Percentiles rank a stretch among this genome's conserved stretches.
These are phyloP conservation scores for Chrysanthemum lavandulifolium DNA, from an alignment of 129 eudicot species.

Conservation along the genomic window DNA sequence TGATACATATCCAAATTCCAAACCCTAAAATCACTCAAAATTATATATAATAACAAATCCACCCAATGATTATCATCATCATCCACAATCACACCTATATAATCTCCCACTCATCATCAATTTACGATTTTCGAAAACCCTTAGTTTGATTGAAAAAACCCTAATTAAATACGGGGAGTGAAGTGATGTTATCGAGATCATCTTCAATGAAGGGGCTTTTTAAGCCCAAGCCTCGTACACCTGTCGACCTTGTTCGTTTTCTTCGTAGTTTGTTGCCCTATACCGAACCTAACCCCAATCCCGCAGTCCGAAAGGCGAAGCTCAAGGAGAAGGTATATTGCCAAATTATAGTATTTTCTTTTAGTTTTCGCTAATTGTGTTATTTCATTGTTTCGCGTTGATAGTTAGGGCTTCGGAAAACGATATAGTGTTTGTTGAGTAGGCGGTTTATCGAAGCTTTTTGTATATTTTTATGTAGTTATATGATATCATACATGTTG, in stretches of 20 bases:
- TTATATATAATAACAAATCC: not conserved
- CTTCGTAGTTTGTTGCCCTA: constrained; percentile 37
- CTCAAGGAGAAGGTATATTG: constrained; percentile 36
- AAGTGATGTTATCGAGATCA: constrained; percentile 14
- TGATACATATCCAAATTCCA: constrained; percentile 17
- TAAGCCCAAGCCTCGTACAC: constrained; percentile 50
- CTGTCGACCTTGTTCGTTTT: constrained; percentile 41
- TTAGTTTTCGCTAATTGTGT: no score
- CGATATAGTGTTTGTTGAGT: no score
- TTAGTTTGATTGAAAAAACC: no score
- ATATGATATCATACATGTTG: no score
- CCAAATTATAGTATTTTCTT: no score
- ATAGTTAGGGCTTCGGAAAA: no score
- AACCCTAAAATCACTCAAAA: constrained; percentile 27
- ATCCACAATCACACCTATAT: no score
- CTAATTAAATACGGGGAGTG: constrained; percentile 14
- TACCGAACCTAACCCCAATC: constrained; percentile 30
- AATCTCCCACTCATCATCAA: no score
- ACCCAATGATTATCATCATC: no score
- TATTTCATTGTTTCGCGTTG: no score
- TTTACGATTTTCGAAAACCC: constrained; percentile 26
- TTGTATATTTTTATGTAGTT: no score
- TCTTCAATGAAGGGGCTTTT: constrained; percentile 46
- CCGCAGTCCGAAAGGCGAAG: constrained; percentile 26
- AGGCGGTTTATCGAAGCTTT: no score